These are phyloP conservation scores for Claviceps monticola DNA, from an alignment of 2,329 filamentous ascomycete genomes.

Conservation along the genomic window DNA sequence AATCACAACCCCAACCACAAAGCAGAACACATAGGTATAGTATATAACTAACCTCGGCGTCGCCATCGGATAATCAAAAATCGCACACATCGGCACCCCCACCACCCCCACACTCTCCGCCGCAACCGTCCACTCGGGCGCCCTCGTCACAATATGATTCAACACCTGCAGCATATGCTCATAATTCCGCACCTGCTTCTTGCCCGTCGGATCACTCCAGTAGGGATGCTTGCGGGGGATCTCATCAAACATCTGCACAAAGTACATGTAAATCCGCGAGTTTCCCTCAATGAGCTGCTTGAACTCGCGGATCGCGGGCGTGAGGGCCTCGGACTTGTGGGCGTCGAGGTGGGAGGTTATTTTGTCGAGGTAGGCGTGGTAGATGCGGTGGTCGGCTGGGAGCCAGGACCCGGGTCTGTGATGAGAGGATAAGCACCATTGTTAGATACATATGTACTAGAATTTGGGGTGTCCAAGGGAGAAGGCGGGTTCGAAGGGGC, in stretches of 20 bases:
- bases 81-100: constrained; percentile 37
- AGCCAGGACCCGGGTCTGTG: constrained; percentile 45
- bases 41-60: constrained; percentile 28
- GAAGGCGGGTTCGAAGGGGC: not conserved
- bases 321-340: constrained; percentile 32
- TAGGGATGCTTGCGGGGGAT: constrained; percentile 49
- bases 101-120: constrained; percentile 38
- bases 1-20: too few species aligned
- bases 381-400: constrained; percentile 46
- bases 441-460: not conserved
- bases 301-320: constrained; percentile 51
- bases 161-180: constrained; percentile 51
- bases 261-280: constrained; percentile 51
- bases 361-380: constrained; percentile 47
- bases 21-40: too few species aligned
- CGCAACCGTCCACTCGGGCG: constrained; percentile 39
- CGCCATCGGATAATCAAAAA: constrained; percentile 44
- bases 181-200: constrained; percentile 50
- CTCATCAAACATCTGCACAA: constrained; percentile 54
- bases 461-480: not conserved
- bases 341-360: constrained; percentile 41
- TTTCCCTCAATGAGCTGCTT: constrained; percentile 50
- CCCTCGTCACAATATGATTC: constrained; percentile 41
- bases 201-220: constrained; percentile 44
- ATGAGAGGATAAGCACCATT: not conserved